These are phyloP conservation scores for Cyclotella cryptica DNA, from an alignment of 108 stramenopile genomes.

Conservation along the genomic window DNA sequence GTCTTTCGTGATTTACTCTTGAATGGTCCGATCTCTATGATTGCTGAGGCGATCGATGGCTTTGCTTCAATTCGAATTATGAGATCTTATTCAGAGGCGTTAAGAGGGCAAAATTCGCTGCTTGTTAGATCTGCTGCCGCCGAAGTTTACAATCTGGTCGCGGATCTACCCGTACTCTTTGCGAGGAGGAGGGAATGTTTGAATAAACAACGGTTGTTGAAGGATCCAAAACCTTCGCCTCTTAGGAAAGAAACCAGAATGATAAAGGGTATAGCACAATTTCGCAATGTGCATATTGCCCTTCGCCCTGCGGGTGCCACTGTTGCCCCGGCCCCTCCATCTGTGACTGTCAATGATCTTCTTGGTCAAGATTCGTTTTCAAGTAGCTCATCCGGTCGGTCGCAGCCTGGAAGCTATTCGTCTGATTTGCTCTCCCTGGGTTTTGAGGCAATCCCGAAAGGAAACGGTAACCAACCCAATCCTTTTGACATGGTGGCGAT, in stretches of 20 bases:
- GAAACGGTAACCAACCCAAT: background rate
- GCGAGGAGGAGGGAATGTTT: slow-evolving; percentile 43
- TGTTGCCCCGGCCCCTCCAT: slow-evolving; percentile 40
- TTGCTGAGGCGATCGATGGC: slow-evolving; percentile 56
- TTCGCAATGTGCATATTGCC: slow-evolving; percentile 44
- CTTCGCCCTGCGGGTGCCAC: slow-evolving; percentile 38
- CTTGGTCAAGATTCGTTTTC: slow-evolving; percentile 17
- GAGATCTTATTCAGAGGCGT: slow-evolving; percentile 43
- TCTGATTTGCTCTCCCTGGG: slow-evolving; percentile 34
- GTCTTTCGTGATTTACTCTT: slow-evolving; percentile 51
- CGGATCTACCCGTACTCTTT: slow-evolving; percentile 46
- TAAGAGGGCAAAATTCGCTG: slow-evolving; percentile 43
- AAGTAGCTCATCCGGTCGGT: background rate
- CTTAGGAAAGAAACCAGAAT: slow-evolving; percentile 43
- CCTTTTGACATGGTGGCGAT: slow-evolving; percentile 35
- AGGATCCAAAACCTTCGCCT: slow-evolving; percentile 45
- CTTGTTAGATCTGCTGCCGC: slow-evolving; percentile 44
- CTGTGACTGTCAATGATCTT: slow-evolving; percentile 30
- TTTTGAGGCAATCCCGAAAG: slow-evolving; percentile 7
- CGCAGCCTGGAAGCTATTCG: slow-evolving; percentile 20
- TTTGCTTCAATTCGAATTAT: slow-evolving; percentile 49
- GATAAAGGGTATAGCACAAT: slow-evolving; percentile 31
- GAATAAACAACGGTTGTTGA: slow-evolving; percentile 33
- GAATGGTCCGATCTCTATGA: slow-evolving; percentile 45
- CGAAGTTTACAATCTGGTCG: slow-evolving; percentile 43